Evolutionary conservation across 345 rosid genomes (phyloP), one percentile per base, ranked within the genome.

Genomic region (Euphorbia pulcherrima): DNA sequence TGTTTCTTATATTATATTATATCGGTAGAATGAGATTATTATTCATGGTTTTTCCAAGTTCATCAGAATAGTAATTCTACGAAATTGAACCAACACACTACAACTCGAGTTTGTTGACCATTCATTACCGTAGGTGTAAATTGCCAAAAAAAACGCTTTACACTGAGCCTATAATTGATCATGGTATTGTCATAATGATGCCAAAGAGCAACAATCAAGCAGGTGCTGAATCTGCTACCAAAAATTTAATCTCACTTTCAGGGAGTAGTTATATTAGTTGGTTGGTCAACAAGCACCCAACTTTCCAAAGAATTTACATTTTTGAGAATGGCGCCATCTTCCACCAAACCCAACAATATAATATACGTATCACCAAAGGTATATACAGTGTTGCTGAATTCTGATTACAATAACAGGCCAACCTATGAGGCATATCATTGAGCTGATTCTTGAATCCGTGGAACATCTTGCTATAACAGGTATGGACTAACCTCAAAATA

Each of bases 401-500:
- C 44, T 0, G 20, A 30, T 14, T 28, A 1, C 17, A 21, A 2
- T 69, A 35, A 18, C 21, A 51, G 17, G 23, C n/a, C n/a, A 60
- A 9, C 11, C 18, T 12, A 58, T 4, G 14, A 46, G 57, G n/a
- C n/a, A n/a, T 9, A 67, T 41, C 60, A 72, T n/a, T 55, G 55
- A 64, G 48, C 23, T 62, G 63, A 64, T 24, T 65, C 20, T 0
- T 16, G 14, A 60, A 39, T 37, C 26, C 3, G 29, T 39, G 62
- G 60, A 60, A 69, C 1, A 77, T 30, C 64, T 29, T n/a, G 47
- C 74, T 78, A 76, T 24, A 64, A 68, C 74, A 80, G 80, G 74
- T 80, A 83, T 72, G 84, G 41, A 48, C 47, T 69, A 73, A 89
- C 99, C 97, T 94, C 97, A 23, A 89, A 91, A 82, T 89, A 94